phyloP scores from a whole-genome alignment of 352 stramenopile genomes.

The Halophytophthora polymorphica region DNA sequence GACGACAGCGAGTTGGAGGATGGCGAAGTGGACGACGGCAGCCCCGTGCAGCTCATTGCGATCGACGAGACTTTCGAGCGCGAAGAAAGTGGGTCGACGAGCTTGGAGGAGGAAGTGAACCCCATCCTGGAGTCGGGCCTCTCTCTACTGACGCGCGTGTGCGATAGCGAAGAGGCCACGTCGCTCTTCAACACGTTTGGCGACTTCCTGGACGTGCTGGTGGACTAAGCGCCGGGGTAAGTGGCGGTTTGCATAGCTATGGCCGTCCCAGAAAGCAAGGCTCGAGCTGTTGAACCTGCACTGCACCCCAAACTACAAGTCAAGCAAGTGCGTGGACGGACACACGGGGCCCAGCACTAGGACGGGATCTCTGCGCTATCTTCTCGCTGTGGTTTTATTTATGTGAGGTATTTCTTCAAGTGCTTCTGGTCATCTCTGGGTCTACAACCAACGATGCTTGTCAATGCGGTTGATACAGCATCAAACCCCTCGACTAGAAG shows the following conservation, averaged over 20 bases:
- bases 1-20: conserved; percentile 12
- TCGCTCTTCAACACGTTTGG: conserved; percentile 70
- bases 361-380: no score
- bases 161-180: conserved; percentile 55
- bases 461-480: no score
- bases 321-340: no score
- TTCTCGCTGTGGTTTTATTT: no score
- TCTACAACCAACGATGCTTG: no score
- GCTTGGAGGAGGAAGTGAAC: conserved; percentile 20
- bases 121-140: conserved; percentile 43
- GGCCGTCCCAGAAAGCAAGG: no score
- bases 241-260: no score
- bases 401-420: neutral
- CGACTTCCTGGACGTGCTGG: conserved; percentile 64
- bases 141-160: conserved; percentile 50
- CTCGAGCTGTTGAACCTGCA: no score
- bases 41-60: conserved; percentile 2
- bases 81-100: conserved; percentile 6
- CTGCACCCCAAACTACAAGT: no score
- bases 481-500: no score
- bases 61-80: conserved; percentile 18
- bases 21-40: conserved; percentile 9
- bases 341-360: no score
- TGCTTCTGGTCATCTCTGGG: no score
- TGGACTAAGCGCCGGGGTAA: conserved; percentile 28